phyloP scores from a whole-genome alignment of 192 early-diverging fungal genomes.

The Backusella liffmaniae region DNA sequence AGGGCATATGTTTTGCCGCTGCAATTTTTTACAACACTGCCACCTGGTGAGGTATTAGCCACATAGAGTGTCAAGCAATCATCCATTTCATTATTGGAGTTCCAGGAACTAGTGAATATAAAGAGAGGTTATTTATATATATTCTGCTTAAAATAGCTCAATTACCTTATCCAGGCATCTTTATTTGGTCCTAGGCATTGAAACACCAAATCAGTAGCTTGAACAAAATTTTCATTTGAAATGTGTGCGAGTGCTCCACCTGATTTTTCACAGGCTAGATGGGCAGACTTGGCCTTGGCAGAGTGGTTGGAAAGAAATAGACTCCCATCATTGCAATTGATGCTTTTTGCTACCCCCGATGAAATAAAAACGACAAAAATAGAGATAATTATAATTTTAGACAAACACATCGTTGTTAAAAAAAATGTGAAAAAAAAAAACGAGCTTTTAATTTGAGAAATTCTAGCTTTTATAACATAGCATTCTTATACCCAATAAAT shows the following conservation, averaged over 20 bases:
- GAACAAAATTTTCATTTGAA: background rate
- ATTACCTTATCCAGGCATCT: background rate
- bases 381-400: background rate
- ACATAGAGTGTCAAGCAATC: background rate
- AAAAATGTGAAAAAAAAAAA: background rate
- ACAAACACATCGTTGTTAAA: background rate
- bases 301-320: background rate
- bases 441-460: background rate
- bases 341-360: background rate
- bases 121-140: background rate
- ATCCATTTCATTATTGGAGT: background rate
- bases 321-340: conserved; percentile 1
- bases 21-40: background rate
- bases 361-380: conserved; percentile 6
- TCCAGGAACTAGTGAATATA: background rate
- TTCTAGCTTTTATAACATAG: background rate
- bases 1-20: background rate
- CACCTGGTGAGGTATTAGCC: background rate
- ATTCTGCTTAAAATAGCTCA: background rate
- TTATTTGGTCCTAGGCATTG: background rate
- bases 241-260: background rate
- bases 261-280: background rate
- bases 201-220: background rate
- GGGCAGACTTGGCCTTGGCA: background rate
- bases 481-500: background rate